A percentile compares a stretch with the other conserved stretches of the same genome.
These are phyloP conservation scores for Ceratobasidium sp. DNA, from an alignment of 1,284 basidiomycete species.

Conservation along the genomic window DNA sequence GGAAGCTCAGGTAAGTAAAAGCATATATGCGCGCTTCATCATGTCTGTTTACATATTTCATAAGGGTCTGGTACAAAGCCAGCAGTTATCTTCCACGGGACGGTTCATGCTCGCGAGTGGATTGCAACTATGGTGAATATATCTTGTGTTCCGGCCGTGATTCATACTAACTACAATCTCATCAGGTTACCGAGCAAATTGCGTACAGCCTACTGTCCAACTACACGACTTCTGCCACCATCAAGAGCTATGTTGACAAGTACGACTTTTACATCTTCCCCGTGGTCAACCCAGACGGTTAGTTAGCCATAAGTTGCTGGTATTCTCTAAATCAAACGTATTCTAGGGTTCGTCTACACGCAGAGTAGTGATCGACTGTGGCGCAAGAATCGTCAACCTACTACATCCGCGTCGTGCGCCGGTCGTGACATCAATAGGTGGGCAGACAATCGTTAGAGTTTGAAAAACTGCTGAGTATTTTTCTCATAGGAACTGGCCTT, in stretches of 20 bases:
- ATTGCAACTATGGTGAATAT: constrained; percentile 45
- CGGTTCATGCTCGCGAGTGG: constrained; percentile 47
- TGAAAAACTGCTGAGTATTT: neutral
- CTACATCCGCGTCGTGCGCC: constrained; percentile 34
- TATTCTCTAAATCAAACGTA: no score
- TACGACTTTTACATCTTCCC: constrained; percentile 48
- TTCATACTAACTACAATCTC: no score
- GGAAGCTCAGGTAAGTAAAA: constrained; percentile 30
- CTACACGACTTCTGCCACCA: constrained; percentile 44
- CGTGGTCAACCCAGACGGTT: constrained; percentile 46
- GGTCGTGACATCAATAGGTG: constrained; percentile 46
- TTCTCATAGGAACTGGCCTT: constrained; percentile 41
- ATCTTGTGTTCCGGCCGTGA: no score
- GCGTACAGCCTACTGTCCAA: constrained; percentile 45
- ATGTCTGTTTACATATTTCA: neutral
- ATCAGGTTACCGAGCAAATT: constrained; percentile 45
- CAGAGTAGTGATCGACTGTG: constrained; percentile 40
- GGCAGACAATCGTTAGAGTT: neutral
- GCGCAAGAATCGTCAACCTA: constrained; percentile 46
- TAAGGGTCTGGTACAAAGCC: constrained; percentile 39
- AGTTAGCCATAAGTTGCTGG: neutral
- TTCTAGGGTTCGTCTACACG: constrained; percentile 45
- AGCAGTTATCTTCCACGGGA: constrained; percentile 45
- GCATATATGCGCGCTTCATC: neutral
- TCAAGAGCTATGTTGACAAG: constrained; percentile 48